Evolutionary conservation across 495 filamentous ascomycete species (phyloP).

Genomic region (Copromyces sp.): DNA sequence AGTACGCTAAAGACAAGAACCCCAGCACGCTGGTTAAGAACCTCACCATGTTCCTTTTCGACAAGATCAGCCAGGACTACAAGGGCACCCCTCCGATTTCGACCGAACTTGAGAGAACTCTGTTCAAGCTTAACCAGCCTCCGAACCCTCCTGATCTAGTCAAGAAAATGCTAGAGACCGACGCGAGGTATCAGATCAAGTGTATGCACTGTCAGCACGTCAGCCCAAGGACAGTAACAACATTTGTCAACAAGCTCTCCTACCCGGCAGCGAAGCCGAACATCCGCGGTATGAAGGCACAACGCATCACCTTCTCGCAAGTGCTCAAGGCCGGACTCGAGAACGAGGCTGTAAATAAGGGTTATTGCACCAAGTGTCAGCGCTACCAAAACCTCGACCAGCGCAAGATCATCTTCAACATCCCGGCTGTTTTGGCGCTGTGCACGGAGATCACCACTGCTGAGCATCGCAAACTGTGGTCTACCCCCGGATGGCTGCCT

Average conservation of each 20-base stretch:
- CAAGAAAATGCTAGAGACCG: constrained; percentile 27
- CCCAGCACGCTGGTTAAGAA: constrained; percentile 15
- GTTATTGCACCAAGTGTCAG: constrained; percentile 84
- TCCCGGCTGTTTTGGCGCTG: constrained; percentile 75
- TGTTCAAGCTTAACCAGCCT: constrained; percentile 14
- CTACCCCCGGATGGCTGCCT: constrained; percentile 79
- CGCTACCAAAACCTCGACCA: constrained; percentile 75
- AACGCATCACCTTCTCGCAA: constrained; percentile 61
- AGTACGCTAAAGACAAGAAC: constrained; percentile 44
- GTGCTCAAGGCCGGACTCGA: constrained; percentile 82
- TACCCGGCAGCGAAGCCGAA: constrained; percentile 44
- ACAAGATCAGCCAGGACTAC: constrained; percentile 19
- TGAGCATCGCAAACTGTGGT: constrained; percentile 72
- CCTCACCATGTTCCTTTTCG: constrained; percentile 19
- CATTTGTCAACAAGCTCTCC: constrained; percentile 70
- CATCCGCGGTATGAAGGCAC: constrained; percentile 40
- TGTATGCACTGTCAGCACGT: constrained; percentile 80
- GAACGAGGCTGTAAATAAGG: constrained; percentile 65
- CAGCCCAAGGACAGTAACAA: constrained; percentile 53
- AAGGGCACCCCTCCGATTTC: constrained; percentile 18
- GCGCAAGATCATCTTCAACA: constrained; percentile 64
- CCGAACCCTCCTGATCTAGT: constrained; percentile 10
- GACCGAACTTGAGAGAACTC: constrained; percentile 14
- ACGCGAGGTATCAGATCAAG: constrained; percentile 47
- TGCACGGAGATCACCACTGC: constrained; percentile 65